Conservation (phyloP, 208 protist species). For the Acanthamoeba rhysodes region DNA sequence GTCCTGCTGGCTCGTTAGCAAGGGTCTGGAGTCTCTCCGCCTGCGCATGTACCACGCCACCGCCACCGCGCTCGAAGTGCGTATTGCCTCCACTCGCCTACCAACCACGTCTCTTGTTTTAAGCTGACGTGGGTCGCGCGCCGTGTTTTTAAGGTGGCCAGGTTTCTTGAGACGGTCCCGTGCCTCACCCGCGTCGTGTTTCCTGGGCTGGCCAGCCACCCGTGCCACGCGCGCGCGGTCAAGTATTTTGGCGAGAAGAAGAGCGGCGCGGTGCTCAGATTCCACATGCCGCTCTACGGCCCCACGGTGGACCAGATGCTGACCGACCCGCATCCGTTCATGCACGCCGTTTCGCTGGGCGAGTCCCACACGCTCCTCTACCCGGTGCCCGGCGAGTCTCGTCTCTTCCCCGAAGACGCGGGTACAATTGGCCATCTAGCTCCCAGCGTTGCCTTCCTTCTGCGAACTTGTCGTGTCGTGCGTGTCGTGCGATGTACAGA, state of each 20-base stretch:
- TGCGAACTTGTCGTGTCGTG: not conserved
- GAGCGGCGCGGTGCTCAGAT: not conserved
- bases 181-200: not conserved
- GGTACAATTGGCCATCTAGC: not conserved
- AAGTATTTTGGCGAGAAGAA: not conserved
- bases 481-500: not conserved
- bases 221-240: not conserved
- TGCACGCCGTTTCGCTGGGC: constrained; percentile 25
- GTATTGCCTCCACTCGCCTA: not conserved
- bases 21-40: not conserved
- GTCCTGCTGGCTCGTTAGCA: constrained; percentile 23
- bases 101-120: not conserved
- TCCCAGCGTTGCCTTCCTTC: not conserved
- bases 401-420: not conserved
- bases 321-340: not conserved
- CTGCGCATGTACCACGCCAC: constrained; percentile 17
- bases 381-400: not conserved
- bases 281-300: not conserved
- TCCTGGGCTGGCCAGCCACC: not conserved
- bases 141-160: not conserved
- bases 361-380: constrained; percentile 16
- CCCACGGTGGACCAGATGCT: not conserved
- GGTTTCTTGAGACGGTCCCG: constrained; percentile 11
- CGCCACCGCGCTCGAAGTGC: not conserved
- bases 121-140: not conserved